Base-by-base conservation (phyloP, 1,284 basidiomycete species). In the Afroboletus lepidellus region DNA sequence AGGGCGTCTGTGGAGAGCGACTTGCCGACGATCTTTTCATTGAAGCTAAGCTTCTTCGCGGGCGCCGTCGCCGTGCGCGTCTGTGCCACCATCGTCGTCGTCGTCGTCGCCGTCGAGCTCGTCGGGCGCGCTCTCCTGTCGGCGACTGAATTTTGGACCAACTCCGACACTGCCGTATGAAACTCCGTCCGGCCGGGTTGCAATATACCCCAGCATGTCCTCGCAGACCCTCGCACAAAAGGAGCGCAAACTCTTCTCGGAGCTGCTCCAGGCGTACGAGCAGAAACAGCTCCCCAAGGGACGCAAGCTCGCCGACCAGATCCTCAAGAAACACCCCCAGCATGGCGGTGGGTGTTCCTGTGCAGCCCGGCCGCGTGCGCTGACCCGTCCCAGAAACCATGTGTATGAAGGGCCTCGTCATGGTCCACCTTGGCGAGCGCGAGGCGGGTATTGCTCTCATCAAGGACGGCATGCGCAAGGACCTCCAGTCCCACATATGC, bases 241-340 rank as follows among this genome's bases (percentile, higher is more conserved):
- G 72, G 94, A 98, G 75, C 83, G 84, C 20, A 76, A 83, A 27
- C 80, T 95, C 38, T 98, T 98, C 81, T 87, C 89, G 60, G 90
- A 94, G 63, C 76, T 98, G 41, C 77, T 99, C n/a, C 84, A 85
- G 29, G 77, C 88, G 36, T 99, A 99, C 72, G 96, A 99, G 73
- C 81, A 85, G 23, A 86, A 91, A 65, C 89, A 94, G 69, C 86
- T 95, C 71, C 90, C 93, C 66, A 92, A 92, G 64, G 95, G 89
- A 34, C 77, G 93, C 62, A 98, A 98, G 73, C 85, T 90, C 9
- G 93, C 94, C 2, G 95, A 99, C 72, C 81, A 86, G 62, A 95
- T 99, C 67, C 83, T 99, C 69, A 96, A 94, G 75, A 97, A 96
- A 77, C 85, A 87, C 64, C 94, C 97, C 0, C 89, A 97, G 50